Base-by-base conservation (phyloP, 208 protist genomes). In the Acanthamoeba castellanii region DNA sequence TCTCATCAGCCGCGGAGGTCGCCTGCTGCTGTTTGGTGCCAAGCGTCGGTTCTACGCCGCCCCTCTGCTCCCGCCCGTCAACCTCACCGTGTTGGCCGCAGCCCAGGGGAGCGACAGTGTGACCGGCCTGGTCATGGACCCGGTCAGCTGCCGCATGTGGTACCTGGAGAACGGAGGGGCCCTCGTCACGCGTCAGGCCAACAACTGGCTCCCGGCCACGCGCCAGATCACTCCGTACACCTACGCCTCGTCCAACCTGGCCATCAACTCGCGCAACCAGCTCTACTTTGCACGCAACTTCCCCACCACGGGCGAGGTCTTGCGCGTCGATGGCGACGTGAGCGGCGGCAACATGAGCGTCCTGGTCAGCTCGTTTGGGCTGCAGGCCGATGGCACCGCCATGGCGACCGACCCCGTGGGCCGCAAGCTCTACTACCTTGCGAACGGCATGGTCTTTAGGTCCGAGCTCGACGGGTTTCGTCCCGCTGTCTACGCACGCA, bases 231-330 rank as follows among this genome's bases (percentile, higher is more conserved):
- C 6, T 20, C 30, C 11, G 70, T 78, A 78, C 70, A 30, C 70
- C 13, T 78, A 78, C 70, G 70, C 70, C 13, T 45, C 70, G n/a
- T 78, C 70, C 32, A 45, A 78, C 70, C 70, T 78, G 30, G 70
- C 70, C 13, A 30, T 30, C 70, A n/a, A 78, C 30, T 37, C 70
- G 37, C n/a, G 37, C 70, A 37, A 45, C n/a, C 70, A 45, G n/a
- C 70, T 78, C 70, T 78, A 78, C 30, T 42, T 78, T 1, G 70
- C 70, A 25, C 70, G 70, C 9, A 78, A 78, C 70, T 78, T 78
- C 20, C 70, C 70, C 30, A 22, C 7, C 8, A 22, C 32, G 7
- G 70, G 70, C 70, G 13, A 78, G 70, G 37, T 78, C 70, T 25
- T 78, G 70, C 70, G 50, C 37, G 70, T 45, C 70, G 8, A 78